Conservation (phyloP, 78 protist species). For the Dictyostelium capitatum region DNA sequence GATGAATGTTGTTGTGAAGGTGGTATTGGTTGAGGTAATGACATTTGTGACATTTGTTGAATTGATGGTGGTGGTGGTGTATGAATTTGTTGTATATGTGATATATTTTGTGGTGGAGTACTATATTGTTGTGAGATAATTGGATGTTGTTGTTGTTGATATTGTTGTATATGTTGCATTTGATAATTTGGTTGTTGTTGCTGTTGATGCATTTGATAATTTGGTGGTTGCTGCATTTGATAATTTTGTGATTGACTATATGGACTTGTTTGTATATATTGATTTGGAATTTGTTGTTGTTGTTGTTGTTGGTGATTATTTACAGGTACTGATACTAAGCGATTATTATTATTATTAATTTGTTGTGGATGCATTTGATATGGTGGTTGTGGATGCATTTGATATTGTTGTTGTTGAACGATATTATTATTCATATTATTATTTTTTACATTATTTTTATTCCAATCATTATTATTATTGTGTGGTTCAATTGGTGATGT, state of each 20-base stretch:
- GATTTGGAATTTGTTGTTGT: neutral
- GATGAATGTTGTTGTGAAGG: conserved; percentile 18
- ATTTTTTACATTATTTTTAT: neutral
- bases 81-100: neutral
- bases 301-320: neutral
- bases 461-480: neutral
- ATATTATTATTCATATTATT: neutral
- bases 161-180: neutral
- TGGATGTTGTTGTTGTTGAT: conserved; percentile 8
- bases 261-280: too few species aligned
- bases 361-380: conserved; percentile 9
- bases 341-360: neutral
- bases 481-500: conserved; percentile 41
- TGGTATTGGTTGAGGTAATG: neutral
- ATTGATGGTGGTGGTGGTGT: neutral
- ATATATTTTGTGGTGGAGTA: neutral
- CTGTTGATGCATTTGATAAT: neutral
- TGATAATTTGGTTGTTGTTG: neutral
- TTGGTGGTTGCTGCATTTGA: neutral
- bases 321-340: conserved; percentile 16
- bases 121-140: neutral
- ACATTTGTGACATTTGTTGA: neutral
- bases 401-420: neutral
- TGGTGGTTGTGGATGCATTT: conserved; percentile 4
- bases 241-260: neutral